Evolutionary conservation across 2,329 filamentous ascomycete species (phyloP).

Genomic region (Epicoccum nigrum): DNA sequence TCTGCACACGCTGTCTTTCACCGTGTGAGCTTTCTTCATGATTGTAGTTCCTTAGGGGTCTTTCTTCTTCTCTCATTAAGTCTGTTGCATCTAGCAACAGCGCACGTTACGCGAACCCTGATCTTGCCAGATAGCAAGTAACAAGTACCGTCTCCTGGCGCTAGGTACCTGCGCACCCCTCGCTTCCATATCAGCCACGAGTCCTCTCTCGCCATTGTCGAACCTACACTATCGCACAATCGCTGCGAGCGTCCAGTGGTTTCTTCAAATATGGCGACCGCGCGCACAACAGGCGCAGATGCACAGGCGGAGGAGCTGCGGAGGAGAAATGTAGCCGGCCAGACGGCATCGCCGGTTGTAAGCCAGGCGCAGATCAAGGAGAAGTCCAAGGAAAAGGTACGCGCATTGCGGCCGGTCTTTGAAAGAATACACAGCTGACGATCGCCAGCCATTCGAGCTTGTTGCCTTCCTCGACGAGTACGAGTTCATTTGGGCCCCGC

Average conservation of each 20-base stretch:
- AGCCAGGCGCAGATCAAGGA: constrained; percentile 46
- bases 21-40: constrained; percentile 21
- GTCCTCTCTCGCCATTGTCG: constrained; percentile 13
- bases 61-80: constrained; percentile 19
- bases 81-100: constrained; percentile 12
- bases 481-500: constrained; percentile 67
- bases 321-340: constrained; percentile 52
- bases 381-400: constrained; percentile 57
- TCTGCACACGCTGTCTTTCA: constrained; percentile 22
- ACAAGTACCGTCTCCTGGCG: neutral
- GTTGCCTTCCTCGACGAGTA: constrained; percentile 67
- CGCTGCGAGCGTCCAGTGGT: neutral
- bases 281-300: constrained; percentile 50
- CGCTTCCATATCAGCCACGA: constrained; percentile 24
- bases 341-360: constrained; percentile 37
- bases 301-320: constrained; percentile 52
- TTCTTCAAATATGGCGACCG: constrained; percentile 32
- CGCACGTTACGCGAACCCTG: neutral
- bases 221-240: constrained; percentile 2
- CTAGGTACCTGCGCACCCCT: constrained; percentile 17
- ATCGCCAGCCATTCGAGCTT: constrained; percentile 57
- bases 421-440: constrained; percentile 22
- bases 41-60: constrained; percentile 17
- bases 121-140: neutral
- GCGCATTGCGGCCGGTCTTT: neutral